Evolutionary conservation across 257 asterid genomes (phyloP).

Genomic region (Salvia splendens): DNA sequence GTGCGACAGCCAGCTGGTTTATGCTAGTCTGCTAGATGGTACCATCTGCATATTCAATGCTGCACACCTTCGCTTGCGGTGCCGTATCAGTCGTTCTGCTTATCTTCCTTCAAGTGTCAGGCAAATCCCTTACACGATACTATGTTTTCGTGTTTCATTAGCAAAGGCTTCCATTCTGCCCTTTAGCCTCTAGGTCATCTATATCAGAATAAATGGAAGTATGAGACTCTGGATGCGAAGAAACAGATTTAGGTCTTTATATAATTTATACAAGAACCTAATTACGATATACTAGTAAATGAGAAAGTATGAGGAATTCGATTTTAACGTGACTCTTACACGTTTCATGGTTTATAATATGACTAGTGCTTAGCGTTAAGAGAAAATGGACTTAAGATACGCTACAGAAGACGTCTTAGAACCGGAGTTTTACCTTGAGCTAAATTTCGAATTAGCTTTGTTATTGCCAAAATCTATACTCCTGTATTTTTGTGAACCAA

Average conservation of each 20-base stretch:
- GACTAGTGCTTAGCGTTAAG: too few species aligned
- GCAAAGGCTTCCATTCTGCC: not conserved
- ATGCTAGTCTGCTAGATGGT: conserved; percentile 52
- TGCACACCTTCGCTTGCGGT: conserved; percentile 48
- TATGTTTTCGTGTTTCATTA: not conserved
- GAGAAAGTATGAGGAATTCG: not conserved
- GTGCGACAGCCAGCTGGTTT: conserved; percentile 60
- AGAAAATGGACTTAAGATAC: too few species aligned
- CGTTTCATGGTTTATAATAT: too few species aligned
- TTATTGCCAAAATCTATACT: too few species aligned
- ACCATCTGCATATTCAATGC: conserved; percentile 55
- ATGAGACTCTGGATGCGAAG: not conserved
- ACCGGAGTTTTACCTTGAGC: too few species aligned
- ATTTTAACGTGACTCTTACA: not conserved
- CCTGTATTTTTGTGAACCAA: too few species aligned
- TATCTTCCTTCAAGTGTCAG: conserved; percentile 49
- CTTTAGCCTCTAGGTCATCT: not conserved
- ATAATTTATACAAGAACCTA: not conserved
- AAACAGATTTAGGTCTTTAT: not conserved
- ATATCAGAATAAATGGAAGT: conserved; percentile 9
- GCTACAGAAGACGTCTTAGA: too few species aligned
- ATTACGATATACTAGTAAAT: not conserved
- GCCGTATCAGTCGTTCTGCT: conserved; percentile 55
- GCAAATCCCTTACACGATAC: conserved; percentile 33
- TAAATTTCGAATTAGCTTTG: too few species aligned